Evolutionary conservation across 164 flowering plant species (phyloP), one percentile per base, ranked within the genome.

Genomic region (Nelumbo lutea): DNA sequence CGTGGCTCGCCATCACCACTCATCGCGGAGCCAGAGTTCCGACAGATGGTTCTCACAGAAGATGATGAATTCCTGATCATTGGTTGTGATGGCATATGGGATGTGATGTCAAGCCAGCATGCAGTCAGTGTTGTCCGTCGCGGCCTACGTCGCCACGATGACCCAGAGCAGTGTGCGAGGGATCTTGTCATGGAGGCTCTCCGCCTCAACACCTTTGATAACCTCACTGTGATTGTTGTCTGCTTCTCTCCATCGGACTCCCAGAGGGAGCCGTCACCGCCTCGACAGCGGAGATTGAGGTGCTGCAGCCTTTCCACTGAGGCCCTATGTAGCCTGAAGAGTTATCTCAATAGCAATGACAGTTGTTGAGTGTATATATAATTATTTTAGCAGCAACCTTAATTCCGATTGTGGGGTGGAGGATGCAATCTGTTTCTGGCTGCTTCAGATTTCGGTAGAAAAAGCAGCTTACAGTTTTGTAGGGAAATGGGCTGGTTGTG

Each of bases 11-110:
- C 83, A 44, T 87, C 93, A 1, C 98, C 96, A 9, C 87, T 91
- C 10, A 89, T 85, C 42, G 88, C 96, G 1, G 91, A 90, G 48
- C 98, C 96, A 3, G 98, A 89, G 59, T 81, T 91, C 64, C 72
- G 78, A 50, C 88, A 81, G 61, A 68, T 76, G 5, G 53, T 79
- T 39, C 76, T 93, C 59, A 89, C 91, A 5, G 90, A 87, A 71
- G 96, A 89, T 7, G 98, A 93, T 55, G 98, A 93, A 68, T 93
- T 93, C 73, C 80, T 93, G 74, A 86, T 93, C 58, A 81, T 93
- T 6, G 96, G 87, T 1, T 93, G 97, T 43, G 98, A 93, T 62
- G 97, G 98, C 13, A 83, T 93, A 15, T 93, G 98, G 98, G 98
- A 93, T 77, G 93, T 85, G 46, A 85, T 93, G 90, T 71, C 94